phyloP scores from a whole-genome alignment of 768 basidiomycete genomes.

The Phanerodontia chrysosporium region DNA sequence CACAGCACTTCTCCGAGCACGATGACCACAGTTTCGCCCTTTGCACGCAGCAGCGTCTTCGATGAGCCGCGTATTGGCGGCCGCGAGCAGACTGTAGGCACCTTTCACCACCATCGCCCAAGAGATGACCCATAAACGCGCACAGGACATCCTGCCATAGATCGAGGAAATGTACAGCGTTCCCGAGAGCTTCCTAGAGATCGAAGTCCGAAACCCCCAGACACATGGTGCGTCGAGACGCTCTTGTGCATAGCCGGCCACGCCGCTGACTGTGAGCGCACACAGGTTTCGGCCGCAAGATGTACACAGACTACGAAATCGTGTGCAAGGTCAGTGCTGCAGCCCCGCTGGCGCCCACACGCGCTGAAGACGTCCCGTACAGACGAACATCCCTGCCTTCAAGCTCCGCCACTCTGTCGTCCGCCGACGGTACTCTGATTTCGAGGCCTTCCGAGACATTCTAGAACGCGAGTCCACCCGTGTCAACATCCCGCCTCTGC shows the following conservation, averaged over 20 bases:
- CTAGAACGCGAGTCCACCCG: constrained; percentile 95
- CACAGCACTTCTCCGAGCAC: background rate
- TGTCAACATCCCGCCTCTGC: constrained; percentile 95
- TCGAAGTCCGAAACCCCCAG: constrained; percentile 95
- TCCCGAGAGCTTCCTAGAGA: constrained; percentile 95
- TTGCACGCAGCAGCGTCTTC: constrained; percentile 36
- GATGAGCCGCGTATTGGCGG: constrained; percentile 33
- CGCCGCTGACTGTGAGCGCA: background rate
- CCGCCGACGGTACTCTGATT: constrained; percentile 62
- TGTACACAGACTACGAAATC: constrained; percentile 99
- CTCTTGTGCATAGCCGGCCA: background rate
- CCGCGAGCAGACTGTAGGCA: constrained; percentile 36
- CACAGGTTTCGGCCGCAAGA: constrained; percentile 93
- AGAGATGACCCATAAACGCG: constrained; percentile 24
- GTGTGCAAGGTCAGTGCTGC: constrained; percentile 76
- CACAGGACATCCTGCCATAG: constrained; percentile 37
- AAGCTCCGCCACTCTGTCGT: constrained; percentile 74
- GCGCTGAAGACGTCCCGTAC: background rate
- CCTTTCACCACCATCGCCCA: background rate
- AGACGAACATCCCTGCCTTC: constrained; percentile 99
- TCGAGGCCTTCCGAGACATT: constrained; percentile 92
- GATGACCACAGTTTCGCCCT: constrained; percentile 39
- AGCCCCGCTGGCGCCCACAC: too few relatives aligned
- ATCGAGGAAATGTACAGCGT: constrained; percentile 99
- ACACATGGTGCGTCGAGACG: constrained; percentile 76